Evolutionary conservation across 2,329 filamentous ascomycete genomes (phyloP).

Genomic region (Aureobasidium sp.): DNA sequence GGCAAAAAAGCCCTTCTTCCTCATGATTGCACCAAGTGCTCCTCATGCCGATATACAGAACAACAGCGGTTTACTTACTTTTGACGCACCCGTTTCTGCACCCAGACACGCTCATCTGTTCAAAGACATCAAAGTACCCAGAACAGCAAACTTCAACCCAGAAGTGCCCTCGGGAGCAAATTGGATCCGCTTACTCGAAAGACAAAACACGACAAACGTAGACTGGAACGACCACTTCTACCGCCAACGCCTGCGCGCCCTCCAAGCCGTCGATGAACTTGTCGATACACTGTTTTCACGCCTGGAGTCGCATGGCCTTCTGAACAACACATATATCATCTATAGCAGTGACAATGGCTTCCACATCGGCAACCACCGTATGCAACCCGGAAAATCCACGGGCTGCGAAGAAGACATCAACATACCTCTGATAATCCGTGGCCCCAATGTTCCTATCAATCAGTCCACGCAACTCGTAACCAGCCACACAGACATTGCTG

Average conservation of each 20-base stretch:
- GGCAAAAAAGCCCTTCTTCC: constrained; percentile 56
- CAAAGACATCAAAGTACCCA: constrained; percentile 50
- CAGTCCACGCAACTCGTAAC: constrained; percentile 30
- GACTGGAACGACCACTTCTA: constrained; percentile 50
- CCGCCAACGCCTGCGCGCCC: constrained; percentile 41
- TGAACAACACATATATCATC: constrained; percentile 43
- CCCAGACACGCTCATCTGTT: constrained; percentile 59
- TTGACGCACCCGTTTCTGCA: constrained; percentile 51
- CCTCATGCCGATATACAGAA: constrained; percentile 54
- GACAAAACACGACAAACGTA: constrained; percentile 41
- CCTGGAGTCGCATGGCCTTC: constrained; percentile 35
- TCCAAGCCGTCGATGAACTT: constrained; percentile 51
- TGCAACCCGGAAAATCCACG: constrained; percentile 35
- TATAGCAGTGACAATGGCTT: constrained; percentile 36
- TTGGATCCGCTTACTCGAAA: constrained; percentile 40
- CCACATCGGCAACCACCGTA: constrained; percentile 34
- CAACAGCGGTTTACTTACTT: constrained; percentile 28
- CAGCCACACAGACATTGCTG: constrained; percentile 35
- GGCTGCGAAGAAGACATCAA: constrained; percentile 36
- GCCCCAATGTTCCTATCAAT: constrained; percentile 29
- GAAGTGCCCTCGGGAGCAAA: constrained; percentile 42
- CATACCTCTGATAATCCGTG: constrained; percentile 34
- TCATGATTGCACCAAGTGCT: constrained; percentile 58
- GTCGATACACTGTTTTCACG: constrained; percentile 40
- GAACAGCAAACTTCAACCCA: constrained; percentile 61